A percentile compares a stretch with the other conserved stretches of the same genome.
Evolutionary conservation across 1,284 basidiomycete genomes (phyloP).

Genomic region (Rhodotorula sp.): DNA sequence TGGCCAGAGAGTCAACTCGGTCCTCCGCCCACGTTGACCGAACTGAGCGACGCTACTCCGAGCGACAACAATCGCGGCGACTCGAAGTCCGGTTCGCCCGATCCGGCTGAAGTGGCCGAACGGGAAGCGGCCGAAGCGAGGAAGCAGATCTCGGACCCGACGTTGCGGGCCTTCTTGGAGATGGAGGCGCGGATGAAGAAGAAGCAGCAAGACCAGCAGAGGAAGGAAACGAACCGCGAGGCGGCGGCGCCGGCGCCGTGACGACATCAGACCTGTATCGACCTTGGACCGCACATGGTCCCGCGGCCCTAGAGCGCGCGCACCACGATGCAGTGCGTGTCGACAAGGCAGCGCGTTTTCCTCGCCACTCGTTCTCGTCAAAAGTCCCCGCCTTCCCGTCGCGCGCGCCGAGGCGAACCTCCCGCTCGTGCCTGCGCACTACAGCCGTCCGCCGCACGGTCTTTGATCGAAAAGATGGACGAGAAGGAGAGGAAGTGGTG

Average conservation of each 20-base stretch:
- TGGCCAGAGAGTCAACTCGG: neutral
- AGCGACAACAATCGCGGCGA: neutral
- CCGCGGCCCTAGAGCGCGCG: too few relatives aligned
- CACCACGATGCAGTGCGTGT: too few relatives aligned
- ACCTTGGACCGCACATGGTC: too few relatives aligned
- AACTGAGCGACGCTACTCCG: neutral
- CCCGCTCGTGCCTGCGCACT: too few relatives aligned
- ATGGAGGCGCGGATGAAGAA: slow-evolving; percentile 39
- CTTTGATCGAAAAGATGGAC: too few relatives aligned
- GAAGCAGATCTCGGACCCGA: neutral
- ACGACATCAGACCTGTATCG: too few relatives aligned
- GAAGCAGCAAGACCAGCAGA: slow-evolving; percentile 11
- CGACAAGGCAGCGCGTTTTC: too few relatives aligned
- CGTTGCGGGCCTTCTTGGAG: slow-evolving; percentile 35
- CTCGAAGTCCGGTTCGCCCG: neutral
- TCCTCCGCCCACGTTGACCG: neutral
- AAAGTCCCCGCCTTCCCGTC: too few relatives aligned
- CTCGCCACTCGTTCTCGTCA: too few relatives aligned
- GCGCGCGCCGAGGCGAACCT: too few relatives aligned
- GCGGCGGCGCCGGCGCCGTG: neutral
- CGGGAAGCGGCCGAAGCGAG: neutral
- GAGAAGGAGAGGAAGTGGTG: too few relatives aligned
- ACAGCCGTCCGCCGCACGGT: too few relatives aligned
- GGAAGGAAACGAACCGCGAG: neutral
- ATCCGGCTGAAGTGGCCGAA: neutral